A percentile compares a stretch with the other conserved stretches of the same genome.
Evolutionary conservation across 768 basidiomycete species (phyloP).

Genomic region (Rubroboletus satanas): DNA sequence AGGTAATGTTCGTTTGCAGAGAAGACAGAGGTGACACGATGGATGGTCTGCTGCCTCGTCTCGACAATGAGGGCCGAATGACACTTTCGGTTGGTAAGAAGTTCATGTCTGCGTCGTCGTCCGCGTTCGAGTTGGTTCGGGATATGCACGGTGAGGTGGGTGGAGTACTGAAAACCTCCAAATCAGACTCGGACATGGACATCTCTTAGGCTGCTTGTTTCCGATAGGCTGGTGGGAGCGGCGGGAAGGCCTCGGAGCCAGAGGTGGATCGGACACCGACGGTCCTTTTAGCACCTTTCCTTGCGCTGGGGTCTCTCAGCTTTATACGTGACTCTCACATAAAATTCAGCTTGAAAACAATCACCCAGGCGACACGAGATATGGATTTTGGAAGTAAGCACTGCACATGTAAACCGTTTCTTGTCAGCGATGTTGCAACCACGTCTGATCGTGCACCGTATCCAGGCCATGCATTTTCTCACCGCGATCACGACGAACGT

Average conservation of each 20-base stretch:
- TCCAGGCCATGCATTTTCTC: conserved; percentile 17
- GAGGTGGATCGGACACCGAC: conserved; percentile 3
- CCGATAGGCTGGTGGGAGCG: conserved; percentile 9
- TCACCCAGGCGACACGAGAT: conserved; percentile 28
- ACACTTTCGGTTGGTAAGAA: conserved; percentile 8
- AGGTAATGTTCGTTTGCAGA: conserved; percentile 35
- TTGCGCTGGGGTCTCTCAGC: background rate
- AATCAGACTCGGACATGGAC: conserved; percentile 32
- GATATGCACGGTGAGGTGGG: conserved; percentile 38
- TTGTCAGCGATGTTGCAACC: conserved; percentile 7
- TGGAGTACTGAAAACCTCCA: conserved; percentile 41
- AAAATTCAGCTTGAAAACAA: conserved; percentile 12
- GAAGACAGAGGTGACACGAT: conserved; percentile 18
- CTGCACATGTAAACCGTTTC: conserved; percentile 11
- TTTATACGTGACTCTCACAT: conserved; percentile 22
- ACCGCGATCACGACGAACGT: conserved; percentile 19
- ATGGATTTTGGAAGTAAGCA: conserved; percentile 8
- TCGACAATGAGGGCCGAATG: conserved; percentile 39
- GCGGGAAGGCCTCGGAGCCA: conserved; percentile 9
- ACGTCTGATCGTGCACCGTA: conserved; percentile 19
- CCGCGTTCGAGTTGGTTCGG: conserved; percentile 17
- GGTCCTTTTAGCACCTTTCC: conserved; percentile 1
- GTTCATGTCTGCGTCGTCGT: conserved; percentile 11
- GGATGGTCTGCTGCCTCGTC: conserved; percentile 32
- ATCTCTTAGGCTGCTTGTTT: conserved; percentile 21